phyloP scores from a whole-genome alignment of 2,329 filamentous ascomycete species.

The Mollisiaceae sp. region DNA sequence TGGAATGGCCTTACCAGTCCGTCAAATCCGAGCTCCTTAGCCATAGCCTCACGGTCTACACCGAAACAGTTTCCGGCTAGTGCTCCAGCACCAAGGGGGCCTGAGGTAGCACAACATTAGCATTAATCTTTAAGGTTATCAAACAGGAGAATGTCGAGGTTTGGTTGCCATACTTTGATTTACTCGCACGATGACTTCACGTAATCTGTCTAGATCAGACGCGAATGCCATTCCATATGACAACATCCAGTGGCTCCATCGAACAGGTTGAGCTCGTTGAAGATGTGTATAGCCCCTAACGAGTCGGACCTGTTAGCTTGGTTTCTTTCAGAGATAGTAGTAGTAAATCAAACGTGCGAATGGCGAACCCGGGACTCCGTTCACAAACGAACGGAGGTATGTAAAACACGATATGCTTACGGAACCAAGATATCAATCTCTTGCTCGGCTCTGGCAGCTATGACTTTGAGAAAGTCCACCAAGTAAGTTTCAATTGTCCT shows the following conservation, averaged over 20 bases:
- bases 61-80: slow-evolving; percentile 82
- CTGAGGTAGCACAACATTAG: slow-evolving; percentile 41
- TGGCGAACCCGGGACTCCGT: slow-evolving; percentile 48
- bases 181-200: slow-evolving; percentile 74
- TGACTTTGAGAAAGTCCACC: slow-evolving; percentile 71
- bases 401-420: background rate
- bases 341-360: background rate
- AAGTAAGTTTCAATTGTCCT: slow-evolving; percentile 72
- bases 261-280: slow-evolving; percentile 79
- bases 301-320: background rate
- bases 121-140: background rate
- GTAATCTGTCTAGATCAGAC: slow-evolving; percentile 76
- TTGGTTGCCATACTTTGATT: slow-evolving; percentile 56
- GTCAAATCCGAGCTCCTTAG: slow-evolving; percentile 80
- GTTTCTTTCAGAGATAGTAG: background rate
- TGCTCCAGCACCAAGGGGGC: slow-evolving; percentile 51
- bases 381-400: background rate
- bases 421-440: slow-evolving; percentile 78
- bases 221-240: slow-evolving; percentile 75
- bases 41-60: slow-evolving; percentile 80
- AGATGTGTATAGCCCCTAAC: slow-evolving; percentile 78
- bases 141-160: background rate
- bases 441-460: slow-evolving; percentile 69
- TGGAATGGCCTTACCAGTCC: slow-evolving; percentile 54
- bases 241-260: slow-evolving; percentile 83